phyloP scores from a whole-genome alignment of 2,329 filamentous ascomycete genomes.

The Fusarium sp. region DNA sequence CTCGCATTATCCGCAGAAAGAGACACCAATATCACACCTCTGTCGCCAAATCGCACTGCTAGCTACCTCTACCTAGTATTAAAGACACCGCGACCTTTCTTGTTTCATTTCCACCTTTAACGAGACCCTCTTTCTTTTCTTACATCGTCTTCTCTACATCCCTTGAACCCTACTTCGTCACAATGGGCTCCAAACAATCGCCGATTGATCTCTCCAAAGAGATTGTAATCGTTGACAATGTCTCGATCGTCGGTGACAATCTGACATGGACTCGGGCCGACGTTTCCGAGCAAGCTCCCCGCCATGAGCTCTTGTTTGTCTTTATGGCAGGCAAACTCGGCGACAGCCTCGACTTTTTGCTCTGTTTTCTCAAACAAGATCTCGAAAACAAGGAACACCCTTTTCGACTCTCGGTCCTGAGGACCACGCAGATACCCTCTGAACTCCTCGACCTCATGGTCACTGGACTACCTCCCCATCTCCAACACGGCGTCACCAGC shows the following conservation, averaged over 20 bases:
- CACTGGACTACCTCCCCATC: constrained; percentile 50
- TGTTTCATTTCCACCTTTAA: background rate
- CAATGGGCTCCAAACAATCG: constrained; percentile 19
- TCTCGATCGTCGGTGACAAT: constrained; percentile 37
- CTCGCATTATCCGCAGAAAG: background rate
- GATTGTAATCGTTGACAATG: constrained; percentile 20
- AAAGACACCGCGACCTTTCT: constrained; percentile 23
- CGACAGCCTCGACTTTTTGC: constrained; percentile 31
- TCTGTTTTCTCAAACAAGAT: constrained; percentile 53
- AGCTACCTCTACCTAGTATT: background rate
- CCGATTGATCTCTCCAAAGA: background rate
- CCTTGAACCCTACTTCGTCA: background rate
- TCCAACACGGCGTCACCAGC: constrained; percentile 35
- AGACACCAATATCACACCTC: constrained; percentile 1
- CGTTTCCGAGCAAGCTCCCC: constrained; percentile 22
- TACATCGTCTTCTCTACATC: background rate
- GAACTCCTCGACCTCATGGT: constrained; percentile 51
- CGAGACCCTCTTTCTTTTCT: background rate
- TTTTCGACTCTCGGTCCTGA: constrained; percentile 43
- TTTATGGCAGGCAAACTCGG: constrained; percentile 16
- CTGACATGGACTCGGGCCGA: constrained; percentile 44
- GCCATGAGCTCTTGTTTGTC: constrained; percentile 45
- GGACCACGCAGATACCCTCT: constrained; percentile 48
- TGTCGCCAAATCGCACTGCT: constrained; percentile 6
- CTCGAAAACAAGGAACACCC: constrained; percentile 39